Evolutionary conservation across 1,284 basidiomycete genomes (phyloP).

Genomic region (Ceratobasidium sp.): DNA sequence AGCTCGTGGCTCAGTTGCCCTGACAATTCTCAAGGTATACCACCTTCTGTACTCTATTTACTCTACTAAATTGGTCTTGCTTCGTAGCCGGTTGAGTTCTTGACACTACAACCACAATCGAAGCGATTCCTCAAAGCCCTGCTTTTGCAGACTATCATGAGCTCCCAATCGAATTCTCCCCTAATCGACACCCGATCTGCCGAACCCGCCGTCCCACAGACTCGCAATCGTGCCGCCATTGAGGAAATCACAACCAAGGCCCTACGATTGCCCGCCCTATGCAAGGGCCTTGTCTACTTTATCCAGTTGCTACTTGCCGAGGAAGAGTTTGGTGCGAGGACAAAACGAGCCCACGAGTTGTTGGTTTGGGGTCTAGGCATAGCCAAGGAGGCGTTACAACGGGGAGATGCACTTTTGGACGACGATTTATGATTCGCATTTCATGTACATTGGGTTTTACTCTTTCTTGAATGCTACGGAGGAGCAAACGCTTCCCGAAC

Average conservation of each 20-base stretch:
- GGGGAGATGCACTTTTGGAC: slow-evolving; percentile 32
- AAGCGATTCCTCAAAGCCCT: slow-evolving; percentile 74
- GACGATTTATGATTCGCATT: slow-evolving; percentile 15
- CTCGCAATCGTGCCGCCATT: slow-evolving; percentile 67
- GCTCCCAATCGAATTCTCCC: slow-evolving; percentile 78
- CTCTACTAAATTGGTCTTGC: not conserved
- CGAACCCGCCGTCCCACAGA: slow-evolving; percentile 57
- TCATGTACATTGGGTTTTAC: slow-evolving; percentile 3
- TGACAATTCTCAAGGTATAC: slow-evolving; percentile 84
- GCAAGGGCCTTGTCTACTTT: slow-evolving; percentile 76
- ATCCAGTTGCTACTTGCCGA: slow-evolving; percentile 51
- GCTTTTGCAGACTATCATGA: slow-evolving; percentile 73
- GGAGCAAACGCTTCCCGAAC: slow-evolving; percentile 74
- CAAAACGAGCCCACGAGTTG: slow-evolving; percentile 21
- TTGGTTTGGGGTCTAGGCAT: slow-evolving; percentile 29
- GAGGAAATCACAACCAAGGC: slow-evolving; percentile 80
- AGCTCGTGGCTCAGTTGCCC: slow-evolving; percentile 73
- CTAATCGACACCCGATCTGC: slow-evolving; percentile 54
- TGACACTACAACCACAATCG: slow-evolving; percentile 70
- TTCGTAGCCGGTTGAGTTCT: slow-evolving; percentile 86
- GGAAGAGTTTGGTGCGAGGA: slow-evolving; percentile 8
- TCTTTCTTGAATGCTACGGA: slow-evolving; percentile 76
- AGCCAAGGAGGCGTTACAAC: slow-evolving; percentile 32
- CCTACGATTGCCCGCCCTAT: slow-evolving; percentile 66
- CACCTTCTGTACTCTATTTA: not conserved